Evolutionary conservation across 768 basidiomycete species (phyloP), one percentile per base, ranked within the genome.

Genomic region (Pleurotus citrinopileatus): DNA sequence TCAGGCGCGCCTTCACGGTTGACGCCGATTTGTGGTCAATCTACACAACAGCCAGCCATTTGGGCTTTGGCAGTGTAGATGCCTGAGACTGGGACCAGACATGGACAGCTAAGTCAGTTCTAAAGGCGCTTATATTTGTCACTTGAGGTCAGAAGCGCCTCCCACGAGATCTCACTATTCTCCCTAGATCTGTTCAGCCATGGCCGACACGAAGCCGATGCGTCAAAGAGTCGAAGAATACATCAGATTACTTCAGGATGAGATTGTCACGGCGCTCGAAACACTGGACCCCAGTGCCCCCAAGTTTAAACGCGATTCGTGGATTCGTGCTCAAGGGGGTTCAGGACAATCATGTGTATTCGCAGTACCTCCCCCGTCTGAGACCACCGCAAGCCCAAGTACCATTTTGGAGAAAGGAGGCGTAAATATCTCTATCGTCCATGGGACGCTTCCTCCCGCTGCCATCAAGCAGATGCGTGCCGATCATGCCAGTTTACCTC

Each of bases 391-490:
- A 46, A 26, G 61, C 53, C 61, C 70, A 52, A 59, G 71, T 9
- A 75, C 85, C 0, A 73, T 90, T 23, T 84, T 98, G 61, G 96
- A 98, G 69, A 98, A 98, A 69, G 96, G 89, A 3, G 96, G 97
- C 1, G 92, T 98, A 42, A 98, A 97, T 72, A 88, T 97, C 62
- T 92, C 90, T 6, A 76, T 98, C 65, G 91, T 98, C 1, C 83
- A 98, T 62, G 95, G 94, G 20, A 74, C 73, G 20, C 84, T 99
- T 3, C 91, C 95, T 1, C 94, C 94, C 0, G 73, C 87, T 27
- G 97, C 94, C 4, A 88, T 98, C 67, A 84, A 84, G 64, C 90
- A 96, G 73, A 99, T 99, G 97, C 81, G 91, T 48, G 89, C 92
- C 29, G 91, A 98, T 70, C 97, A 98, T 65, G 74, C 79, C 38